Conservation (phyloP, 768 basidiomycete species). For the Leccinellum rugosiceps region DNA sequence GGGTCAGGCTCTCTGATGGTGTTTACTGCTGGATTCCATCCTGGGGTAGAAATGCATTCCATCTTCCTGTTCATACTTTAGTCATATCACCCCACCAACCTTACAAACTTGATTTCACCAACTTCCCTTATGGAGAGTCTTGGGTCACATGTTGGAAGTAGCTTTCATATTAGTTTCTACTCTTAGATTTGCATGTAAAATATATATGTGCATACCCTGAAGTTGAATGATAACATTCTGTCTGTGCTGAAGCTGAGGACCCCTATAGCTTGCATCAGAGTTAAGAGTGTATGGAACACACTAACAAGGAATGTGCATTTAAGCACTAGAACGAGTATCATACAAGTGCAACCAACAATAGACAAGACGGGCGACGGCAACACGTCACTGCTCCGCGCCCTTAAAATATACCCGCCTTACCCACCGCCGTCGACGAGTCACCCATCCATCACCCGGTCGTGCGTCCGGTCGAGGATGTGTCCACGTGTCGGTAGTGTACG, state of each 20-base stretch:
- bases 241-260: background rate
- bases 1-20: too few species aligned
- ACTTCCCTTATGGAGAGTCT: too few species aligned
- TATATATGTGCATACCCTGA: background rate
- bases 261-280: too few species aligned
- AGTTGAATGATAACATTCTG: background rate
- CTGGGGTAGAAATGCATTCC: background rate
- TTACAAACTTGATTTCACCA: too few species aligned
- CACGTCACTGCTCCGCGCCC: background rate
- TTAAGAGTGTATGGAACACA: background rate
- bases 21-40: background rate
- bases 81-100: too few species aligned
- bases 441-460: slow-evolving; percentile 42
- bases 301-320: background rate
- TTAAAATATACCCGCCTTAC: slow-evolving; percentile 53
- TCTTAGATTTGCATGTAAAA: too few species aligned
- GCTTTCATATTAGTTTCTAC: too few species aligned
- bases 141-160: too few species aligned
- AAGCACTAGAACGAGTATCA: background rate
- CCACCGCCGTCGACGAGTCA: slow-evolving; percentile 73
- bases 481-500: slow-evolving; percentile 80
- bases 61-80: background rate
- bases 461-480: slow-evolving; percentile 41
- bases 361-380: background rate
- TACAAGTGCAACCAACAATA: background rate